Percentiles rank a stretch among this genome's conserved stretches.
phyloP scores from a whole-genome alignment of 192 early-diverging fungal species.

The Coemansia sp. region DNA sequence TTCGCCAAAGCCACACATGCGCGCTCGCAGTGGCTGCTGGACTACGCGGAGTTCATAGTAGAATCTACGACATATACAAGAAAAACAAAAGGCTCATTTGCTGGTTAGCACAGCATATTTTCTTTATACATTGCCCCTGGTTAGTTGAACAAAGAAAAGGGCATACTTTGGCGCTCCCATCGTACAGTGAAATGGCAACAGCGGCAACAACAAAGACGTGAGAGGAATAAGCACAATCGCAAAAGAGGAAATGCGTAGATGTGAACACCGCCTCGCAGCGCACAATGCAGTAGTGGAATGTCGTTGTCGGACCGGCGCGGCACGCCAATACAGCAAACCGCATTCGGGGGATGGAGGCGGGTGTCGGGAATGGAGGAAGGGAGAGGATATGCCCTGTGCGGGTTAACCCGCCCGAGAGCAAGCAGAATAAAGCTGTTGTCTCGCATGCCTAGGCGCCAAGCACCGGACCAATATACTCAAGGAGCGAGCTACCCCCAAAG shows the following conservation, averaged over 20 bases:
- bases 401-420: too few relatives aligned
- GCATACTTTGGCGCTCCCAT: background rate
- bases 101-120: too few relatives aligned
- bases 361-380: too few relatives aligned
- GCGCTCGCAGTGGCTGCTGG: conserved; percentile 68
- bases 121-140: too few relatives aligned
- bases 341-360: background rate
- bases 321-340: background rate
- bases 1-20: conserved; percentile 73
- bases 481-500: too few relatives aligned
- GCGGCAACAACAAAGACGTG: background rate
- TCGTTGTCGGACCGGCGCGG: background rate
- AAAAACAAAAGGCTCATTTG: too few relatives aligned
- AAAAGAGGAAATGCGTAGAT: background rate
- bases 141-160: too few relatives aligned
- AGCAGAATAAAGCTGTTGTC: too few relatives aligned
- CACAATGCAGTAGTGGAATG: conserved; percentile 2
- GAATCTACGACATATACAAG: too few relatives aligned
- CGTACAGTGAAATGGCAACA: background rate
- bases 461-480: too few relatives aligned
- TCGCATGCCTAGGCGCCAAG: too few relatives aligned
- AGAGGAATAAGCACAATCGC: background rate
- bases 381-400: too few relatives aligned
- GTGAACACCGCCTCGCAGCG: background rate
- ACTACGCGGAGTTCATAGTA: conserved; percentile 59